A percentile compares a stretch with the other conserved stretches of the same genome.
Evolutionary conservation across 345 rosid genomes (phyloP).

Genomic region (Rhizophora apiculata): DNA sequence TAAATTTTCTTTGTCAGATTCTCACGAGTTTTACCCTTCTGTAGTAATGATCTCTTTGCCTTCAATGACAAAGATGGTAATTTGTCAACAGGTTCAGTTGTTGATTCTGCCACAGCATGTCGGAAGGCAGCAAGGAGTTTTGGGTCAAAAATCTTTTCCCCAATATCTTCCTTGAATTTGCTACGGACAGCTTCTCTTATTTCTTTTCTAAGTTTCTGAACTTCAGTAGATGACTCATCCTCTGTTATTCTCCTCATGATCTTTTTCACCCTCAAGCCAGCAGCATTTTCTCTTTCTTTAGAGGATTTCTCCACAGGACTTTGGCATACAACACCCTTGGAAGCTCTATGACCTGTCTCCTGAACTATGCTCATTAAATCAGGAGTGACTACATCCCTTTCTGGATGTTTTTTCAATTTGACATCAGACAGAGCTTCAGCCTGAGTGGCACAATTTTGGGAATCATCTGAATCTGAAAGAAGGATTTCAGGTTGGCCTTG

Average conservation of each 20-base stretch:
- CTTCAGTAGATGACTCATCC: constrained; percentile 65
- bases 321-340: constrained; percentile 29
- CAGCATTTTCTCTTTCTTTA: constrained; percentile 47
- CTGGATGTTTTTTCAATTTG: constrained; percentile 19
- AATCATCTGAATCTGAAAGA: constrained; percentile 37
- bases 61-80: constrained; percentile 58
- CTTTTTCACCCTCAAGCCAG: constrained; percentile 88
- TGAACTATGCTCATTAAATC: constrained; percentile 79
- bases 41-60: constrained; percentile 75
- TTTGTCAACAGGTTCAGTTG: constrained; percentile 50
- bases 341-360: constrained; percentile 39
- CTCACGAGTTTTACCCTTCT: constrained; percentile 96
- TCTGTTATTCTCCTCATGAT: constrained; percentile 66
- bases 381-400: constrained; percentile 23
- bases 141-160: constrained; percentile 69
- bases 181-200: constrained; percentile 84
- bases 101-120: constrained; percentile 68
- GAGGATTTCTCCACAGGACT: constrained; percentile 39
- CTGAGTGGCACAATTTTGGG: constrained; percentile 17
- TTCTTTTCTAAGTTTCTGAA: constrained; percentile 80
- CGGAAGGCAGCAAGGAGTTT: constrained; percentile 94
- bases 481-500: constrained; percentile 30
- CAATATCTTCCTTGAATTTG: constrained; percentile 57
- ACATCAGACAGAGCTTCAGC: constrained; percentile 18
- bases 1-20: constrained; percentile 91